Evolutionary conservation across 2,329 filamentous ascomycete species (phyloP).

Genomic region (Ascochyta pisi): DNA sequence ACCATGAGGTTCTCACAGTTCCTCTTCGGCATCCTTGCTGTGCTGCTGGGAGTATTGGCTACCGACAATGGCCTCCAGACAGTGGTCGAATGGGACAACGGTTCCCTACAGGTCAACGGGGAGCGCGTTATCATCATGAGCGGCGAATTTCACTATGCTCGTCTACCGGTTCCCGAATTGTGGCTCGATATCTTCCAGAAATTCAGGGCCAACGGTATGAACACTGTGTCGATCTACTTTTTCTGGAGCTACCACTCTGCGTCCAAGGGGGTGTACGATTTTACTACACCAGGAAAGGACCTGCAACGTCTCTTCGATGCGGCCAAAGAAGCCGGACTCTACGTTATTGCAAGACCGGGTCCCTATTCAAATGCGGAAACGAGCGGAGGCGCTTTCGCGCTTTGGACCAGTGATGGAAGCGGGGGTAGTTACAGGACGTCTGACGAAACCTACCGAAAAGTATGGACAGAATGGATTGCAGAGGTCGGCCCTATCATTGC

Average conservation of each 20-base stretch:
- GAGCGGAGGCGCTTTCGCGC: conserved; percentile 55
- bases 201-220: conserved; percentile 61
- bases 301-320: conserved; percentile 59
- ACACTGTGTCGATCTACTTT: conserved; percentile 59
- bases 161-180: conserved; percentile 61
- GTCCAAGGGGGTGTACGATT: conserved; percentile 57
- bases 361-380: conserved; percentile 62
- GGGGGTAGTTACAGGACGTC: conserved; percentile 54
- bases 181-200: conserved; percentile 64
- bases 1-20: conserved; percentile 13
- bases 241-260: conserved; percentile 60
- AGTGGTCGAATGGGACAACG: conserved; percentile 60
- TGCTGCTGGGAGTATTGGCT: conserved; percentile 26
- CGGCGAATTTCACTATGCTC: conserved; percentile 62
- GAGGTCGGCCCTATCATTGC: conserved; percentile 58
- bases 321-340: conserved; percentile 60
- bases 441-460: conserved; percentile 53
- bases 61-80: conserved; percentile 39
- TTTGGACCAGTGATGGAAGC: conserved; percentile 58
- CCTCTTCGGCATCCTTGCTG: conserved; percentile 5
- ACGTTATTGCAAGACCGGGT: conserved; percentile 59
- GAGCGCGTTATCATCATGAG: conserved; percentile 57
- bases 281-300: conserved; percentile 59
- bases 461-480: conserved; percentile 58
- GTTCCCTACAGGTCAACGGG: conserved; percentile 59